Conservation (phyloP, 2,329 filamentous ascomycete species). For the Trematosphaeria pertusa region DNA sequence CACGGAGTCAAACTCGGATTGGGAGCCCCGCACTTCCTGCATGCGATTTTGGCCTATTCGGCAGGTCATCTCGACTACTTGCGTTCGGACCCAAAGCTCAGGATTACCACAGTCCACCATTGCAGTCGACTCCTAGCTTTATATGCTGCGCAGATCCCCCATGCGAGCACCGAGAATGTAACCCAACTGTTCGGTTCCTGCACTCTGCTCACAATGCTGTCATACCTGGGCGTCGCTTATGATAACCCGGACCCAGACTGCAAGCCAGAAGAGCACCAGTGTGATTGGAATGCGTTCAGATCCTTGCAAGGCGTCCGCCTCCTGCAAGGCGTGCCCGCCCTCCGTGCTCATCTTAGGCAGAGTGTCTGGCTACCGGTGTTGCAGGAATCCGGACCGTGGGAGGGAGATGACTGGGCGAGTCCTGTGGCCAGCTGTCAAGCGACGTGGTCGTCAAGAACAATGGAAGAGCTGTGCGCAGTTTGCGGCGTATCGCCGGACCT, state of each 20-base stretch:
- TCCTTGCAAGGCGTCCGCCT: background rate
- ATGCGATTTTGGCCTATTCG: background rate
- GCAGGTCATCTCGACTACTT: background rate
- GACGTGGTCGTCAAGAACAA: background rate
- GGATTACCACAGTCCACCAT: background rate
- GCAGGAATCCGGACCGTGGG: background rate
- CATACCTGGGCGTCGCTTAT: background rate
- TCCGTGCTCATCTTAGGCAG: background rate
- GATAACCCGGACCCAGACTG: background rate
- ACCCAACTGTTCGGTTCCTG: background rate
- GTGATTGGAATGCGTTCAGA: background rate
- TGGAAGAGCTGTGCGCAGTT: background rate
- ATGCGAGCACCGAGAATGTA: background rate
- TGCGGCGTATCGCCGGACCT: background rate
- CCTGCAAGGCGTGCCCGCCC: background rate
- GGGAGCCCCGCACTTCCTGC: background rate
- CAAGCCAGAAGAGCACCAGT: background rate
- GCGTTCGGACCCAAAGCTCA: background rate
- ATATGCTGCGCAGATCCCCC: background rate
- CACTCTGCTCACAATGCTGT: background rate
- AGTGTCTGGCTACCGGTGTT: background rate
- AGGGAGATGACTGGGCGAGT: background rate
- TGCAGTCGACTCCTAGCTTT: background rate
- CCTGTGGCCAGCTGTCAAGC: background rate
- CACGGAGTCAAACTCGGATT: background rate